A percentile compares a stretch with the other conserved stretches of the same genome.
Evolutionary conservation across 2,329 filamentous ascomycete species (phyloP).

Genomic region (Tolypocladium inflatum): DNA sequence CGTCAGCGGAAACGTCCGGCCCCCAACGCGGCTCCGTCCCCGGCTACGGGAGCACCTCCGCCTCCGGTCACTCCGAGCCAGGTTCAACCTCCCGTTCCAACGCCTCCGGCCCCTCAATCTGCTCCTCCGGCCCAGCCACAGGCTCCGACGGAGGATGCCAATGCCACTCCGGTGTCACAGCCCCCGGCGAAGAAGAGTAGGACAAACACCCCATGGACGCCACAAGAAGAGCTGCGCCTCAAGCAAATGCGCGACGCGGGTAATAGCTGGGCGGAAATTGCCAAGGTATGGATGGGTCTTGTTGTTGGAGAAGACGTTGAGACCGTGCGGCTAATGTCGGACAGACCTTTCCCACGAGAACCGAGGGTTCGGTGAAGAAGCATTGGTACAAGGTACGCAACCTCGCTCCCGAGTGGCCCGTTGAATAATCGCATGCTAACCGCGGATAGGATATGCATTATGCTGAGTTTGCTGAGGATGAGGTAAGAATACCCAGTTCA

Average conservation of each 20-base stretch:
- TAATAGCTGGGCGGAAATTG: constrained; percentile 95
- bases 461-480: constrained; percentile 94
- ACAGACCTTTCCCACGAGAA: constrained; percentile 83
- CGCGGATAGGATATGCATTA: constrained; percentile 86
- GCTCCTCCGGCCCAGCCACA: constrained; percentile 17
- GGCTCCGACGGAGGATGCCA: constrained; percentile 19
- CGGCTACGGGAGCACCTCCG: constrained; percentile 22
- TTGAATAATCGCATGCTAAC: neutral
- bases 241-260: constrained; percentile 92
- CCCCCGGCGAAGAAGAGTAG: constrained; percentile 79
- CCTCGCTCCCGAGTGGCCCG: neutral
- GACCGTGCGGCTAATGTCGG: neutral
- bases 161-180: constrained; percentile 21
- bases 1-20: constrained; percentile 33
- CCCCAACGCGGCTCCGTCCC: constrained; percentile 27
- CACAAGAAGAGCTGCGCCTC: constrained; percentile 81
- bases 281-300: constrained; percentile 75
- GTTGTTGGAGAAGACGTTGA: neutral
- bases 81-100: constrained; percentile 18
- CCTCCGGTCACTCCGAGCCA: constrained; percentile 22
- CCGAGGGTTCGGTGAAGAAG: constrained; percentile 97
- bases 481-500: constrained; percentile 47
- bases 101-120: constrained; percentile 19
- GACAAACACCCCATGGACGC: constrained; percentile 98
- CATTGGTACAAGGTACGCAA: constrained; percentile 90